Percentiles rank a stretch among this genome's conserved stretches.
These are phyloP conservation scores for Sporothrix globosa DNA, from an alignment of 2,329 filamentous ascomycete species.

Conservation along the genomic window DNA sequence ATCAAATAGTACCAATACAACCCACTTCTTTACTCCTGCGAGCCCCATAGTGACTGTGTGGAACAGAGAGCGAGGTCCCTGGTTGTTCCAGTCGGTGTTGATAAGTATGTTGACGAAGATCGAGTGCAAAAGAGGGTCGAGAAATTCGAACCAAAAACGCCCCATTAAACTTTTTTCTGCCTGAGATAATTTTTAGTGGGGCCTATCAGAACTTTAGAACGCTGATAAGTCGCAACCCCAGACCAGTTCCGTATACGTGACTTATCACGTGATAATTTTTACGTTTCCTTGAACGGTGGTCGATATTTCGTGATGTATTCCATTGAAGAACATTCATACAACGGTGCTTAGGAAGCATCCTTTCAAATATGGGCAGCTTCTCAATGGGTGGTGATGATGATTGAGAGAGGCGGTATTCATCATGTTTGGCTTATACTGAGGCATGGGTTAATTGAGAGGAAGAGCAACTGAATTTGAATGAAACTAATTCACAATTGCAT, in stretches of 20 bases:
- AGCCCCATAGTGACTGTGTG: conserved; percentile 62
- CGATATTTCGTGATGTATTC: too few species aligned
- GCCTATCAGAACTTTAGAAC: conserved; percentile 17
- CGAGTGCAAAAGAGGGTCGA: conserved; percentile 1
- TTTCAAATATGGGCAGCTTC: too few species aligned
- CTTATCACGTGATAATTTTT: background rate
- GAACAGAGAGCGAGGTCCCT: conserved; percentile 5
- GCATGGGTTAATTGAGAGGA: too few species aligned
- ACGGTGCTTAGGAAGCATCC: too few species aligned
- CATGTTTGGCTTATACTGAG: too few species aligned
- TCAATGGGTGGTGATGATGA: too few species aligned
- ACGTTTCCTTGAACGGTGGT: too few species aligned
- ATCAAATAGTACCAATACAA: background rate
- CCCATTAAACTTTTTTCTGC: conserved; percentile 32
- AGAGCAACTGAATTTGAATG: background rate
- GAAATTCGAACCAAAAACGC: background rate
- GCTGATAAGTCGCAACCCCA: conserved; percentile 27
- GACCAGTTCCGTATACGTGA: conserved; percentile 3
- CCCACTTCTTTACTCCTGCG: conserved; percentile 68
- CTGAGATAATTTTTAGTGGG: conserved; percentile 31
- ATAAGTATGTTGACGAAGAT: conserved; percentile 5
- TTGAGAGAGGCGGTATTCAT: too few species aligned
- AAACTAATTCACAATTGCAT: background rate
- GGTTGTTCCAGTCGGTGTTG: background rate
- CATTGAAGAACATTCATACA: too few species aligned